Evolutionary conservation across 176 grass and related monocot species (phyloP), one percentile per base, ranked within the genome.

Genomic region (Carex cristatella): DNA sequence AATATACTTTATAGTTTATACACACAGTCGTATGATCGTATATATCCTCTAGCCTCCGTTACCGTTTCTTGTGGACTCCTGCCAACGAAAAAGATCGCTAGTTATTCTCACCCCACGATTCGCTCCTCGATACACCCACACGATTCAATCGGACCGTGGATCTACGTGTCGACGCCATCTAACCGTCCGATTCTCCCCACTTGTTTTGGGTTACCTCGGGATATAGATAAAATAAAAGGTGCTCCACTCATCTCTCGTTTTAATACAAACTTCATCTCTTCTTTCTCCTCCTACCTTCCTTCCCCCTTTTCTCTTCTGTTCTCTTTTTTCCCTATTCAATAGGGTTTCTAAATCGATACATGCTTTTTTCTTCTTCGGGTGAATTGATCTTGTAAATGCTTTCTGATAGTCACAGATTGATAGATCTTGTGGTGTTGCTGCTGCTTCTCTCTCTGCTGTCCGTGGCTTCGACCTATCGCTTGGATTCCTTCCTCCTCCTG

Each of bases 301-400:
- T 19, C 10, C 18, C 19, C 12, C 40, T 9, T 32, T 1, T 46
- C 65, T 48, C 3, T 85, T 82, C 10, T 3, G 13, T 82, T n/a
- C 61, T 73, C 37, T 89, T 87, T 90, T 82, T 93, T 19, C 86
- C 88, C 89, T 86, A 61, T 87, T 57, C 56, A 76, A 82, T 88
- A 81, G 93, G 88, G 88, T 91, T 92, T 77, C 77, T 37, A 40
- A 57, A 80, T 37, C 10, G 40, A 9, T 4, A 53, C 44, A 51
- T 6, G 44, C 10, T 61, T 80, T 16, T 2, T 81, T 27, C 35
- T 79, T 30, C 31, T 38, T 61, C 33, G 1, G 4, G 31, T 35
- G 77, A 82, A 46, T 88, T 32, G 30, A 64, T 27, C 86, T 83
- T 84, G 94, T 91, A 78, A 73, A 95, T 96, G 94, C 94, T 85